Evolutionary conservation across 2,329 filamentous ascomycete species (phyloP), one percentile per base, ranked within the genome.

Genomic region (Cadophora gregata): DNA sequence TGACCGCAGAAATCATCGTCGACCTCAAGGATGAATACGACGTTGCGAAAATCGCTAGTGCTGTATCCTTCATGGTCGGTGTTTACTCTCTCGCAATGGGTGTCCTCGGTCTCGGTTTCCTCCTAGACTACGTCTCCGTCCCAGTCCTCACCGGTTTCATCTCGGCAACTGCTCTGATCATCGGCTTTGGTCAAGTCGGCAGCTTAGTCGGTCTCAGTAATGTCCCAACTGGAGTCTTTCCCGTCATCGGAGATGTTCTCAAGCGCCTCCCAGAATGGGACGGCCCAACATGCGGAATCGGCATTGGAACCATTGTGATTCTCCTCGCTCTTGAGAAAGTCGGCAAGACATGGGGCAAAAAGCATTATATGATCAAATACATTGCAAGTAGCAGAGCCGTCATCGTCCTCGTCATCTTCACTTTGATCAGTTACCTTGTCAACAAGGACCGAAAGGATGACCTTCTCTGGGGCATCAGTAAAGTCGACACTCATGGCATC

Each of bases 141-240:
- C 88, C 88, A 0, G 86, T 90, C 1, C 81, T 90, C 0, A 86
- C 82, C 7, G 88, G 88, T 4, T 90, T 90, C 78, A 88, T 90
- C 71, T 88, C 87, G 0, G 87, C 88, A 1, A 87, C 88, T 1
- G 88, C 87, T 27, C 84, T 90, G 58, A 88, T 86, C 33, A 90
- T 90, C 73, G 84, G 86, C 25, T 83, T 89, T 59, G 87, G 86
- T n/a, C 88, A 90, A 74, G 82, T 90, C 7, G 62, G 62, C 12
- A 64, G 55, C 33, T 45, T 64, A 4, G 62, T 64, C 16, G 62
- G 64, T 10, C 81, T 86, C 10, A 56, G 29, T 16, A 79, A 81
- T 29, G 81, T 86, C 0, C 81, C 83, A 2, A 80, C 81, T 29
- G 83, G 83, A 1, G 83, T 86, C 1, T 86, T 86, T 5, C 80